Evolutionary conservation across 2,329 filamentous ascomycete genomes (phyloP), one percentile per base, ranked within the genome.

Genomic region (Teratosphaeria pseudoeucalypti): DNA sequence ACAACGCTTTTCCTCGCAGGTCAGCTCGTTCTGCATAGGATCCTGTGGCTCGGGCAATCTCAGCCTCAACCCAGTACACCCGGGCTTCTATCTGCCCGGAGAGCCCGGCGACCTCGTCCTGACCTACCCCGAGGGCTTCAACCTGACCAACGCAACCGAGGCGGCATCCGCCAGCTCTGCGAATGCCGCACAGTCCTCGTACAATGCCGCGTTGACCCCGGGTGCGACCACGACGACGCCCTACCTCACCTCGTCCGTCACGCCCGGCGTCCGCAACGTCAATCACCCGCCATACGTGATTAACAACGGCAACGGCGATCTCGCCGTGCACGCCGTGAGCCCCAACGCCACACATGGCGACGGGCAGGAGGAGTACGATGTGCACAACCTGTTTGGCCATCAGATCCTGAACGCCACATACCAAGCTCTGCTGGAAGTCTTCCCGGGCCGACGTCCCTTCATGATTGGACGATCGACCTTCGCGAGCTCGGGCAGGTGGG

Each of bases 381-480:
- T 89, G 29, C 90, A 95, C 78, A 94, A 89, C 68, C 75, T 94
- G 1, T 92, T 81, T 67, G 89, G 89, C 16, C 52, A 58, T 23
- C 59, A 61, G 32, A 56, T 61, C 12, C 37, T 61, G 16, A 61
- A 61, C 29, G 59, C 59, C 1, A 61, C 59, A 0, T 90, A 90
- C 69, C 76, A 86, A 54, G 88, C 84, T 60, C 81, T 94, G 34
- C 76, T 86, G 2, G 71, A 78, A 2, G 78, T 89, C 19, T 83
- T 84, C 61, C 84, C 87, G 0, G 78, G 76, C 14, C 88, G 88
- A 71, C 84, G 90, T 0, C 90, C 90, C 0, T 89, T 95, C 74
- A 88, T 95, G 69, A 90, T 95, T 67, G 88, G 87, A 0, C 85
- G 90, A 16, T 89, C 86, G 47, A 94, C 89, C 1, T 94, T 92